These are phyloP conservation scores for Plantago major DNA, from an alignment of 257 asterid species.

Conservation along the genomic window DNA sequence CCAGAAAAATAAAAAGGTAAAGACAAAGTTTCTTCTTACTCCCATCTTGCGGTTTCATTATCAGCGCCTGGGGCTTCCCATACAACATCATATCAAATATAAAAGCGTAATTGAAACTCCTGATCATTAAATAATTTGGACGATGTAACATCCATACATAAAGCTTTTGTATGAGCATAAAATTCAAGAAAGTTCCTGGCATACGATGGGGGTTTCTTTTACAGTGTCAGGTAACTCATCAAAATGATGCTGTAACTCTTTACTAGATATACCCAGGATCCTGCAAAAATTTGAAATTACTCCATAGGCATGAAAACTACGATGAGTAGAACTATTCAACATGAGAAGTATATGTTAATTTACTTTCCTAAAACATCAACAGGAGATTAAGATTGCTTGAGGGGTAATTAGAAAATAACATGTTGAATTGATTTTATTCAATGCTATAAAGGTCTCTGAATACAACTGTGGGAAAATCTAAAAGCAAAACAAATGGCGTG, in stretches of 20 bases:
- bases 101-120: constrained; percentile 52
- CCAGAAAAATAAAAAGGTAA: constrained; percentile 1
- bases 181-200: constrained; percentile 80
- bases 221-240: constrained; percentile 50
- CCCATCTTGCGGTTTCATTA: constrained; percentile 31
- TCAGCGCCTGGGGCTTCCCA: constrained; percentile 77
- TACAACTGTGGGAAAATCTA: background rate
- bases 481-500: background rate
- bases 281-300: constrained; percentile 36
- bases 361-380: background rate
- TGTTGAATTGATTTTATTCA: too few species aligned
- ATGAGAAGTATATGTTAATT: background rate
- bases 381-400: too few species aligned
- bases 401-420: too few species aligned
- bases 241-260: constrained; percentile 52
- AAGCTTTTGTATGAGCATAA: constrained; percentile 62
- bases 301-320: constrained; percentile 2
- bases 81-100: constrained; percentile 92
- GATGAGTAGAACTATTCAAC: background rate
- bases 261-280: constrained; percentile 49
- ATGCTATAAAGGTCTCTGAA: background rate
- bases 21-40: constrained; percentile 30
- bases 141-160: constrained; percentile 35
- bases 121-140: constrained; percentile 64
- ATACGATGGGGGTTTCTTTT: constrained; percentile 45